Base-by-base conservation (phyloP, 2,329 filamentous ascomycete species). In the Massarina eburnea region DNA sequence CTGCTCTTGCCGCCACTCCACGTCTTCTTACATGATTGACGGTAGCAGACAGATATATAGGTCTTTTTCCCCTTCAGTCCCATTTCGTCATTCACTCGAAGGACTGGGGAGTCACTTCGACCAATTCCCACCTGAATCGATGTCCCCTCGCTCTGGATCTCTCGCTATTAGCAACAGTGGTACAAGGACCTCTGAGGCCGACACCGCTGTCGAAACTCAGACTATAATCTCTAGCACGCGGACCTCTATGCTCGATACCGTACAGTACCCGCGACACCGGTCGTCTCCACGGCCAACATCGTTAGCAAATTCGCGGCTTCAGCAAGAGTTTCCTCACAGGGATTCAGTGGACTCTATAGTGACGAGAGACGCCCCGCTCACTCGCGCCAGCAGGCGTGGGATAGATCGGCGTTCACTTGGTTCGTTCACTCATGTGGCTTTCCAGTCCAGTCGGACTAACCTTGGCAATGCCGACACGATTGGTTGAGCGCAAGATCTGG, bases 91-190 rank as follows among this genome's bases (percentile, higher is more conserved):
- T 18, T 36, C 32, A 24, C 38, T 45, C 7, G 41, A 41, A 4
- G 41, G 41, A 35, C 32, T 48, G 24, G 41, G 46, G 3, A 44
- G 45, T 24, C 45, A 48, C 20, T 41, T 48, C 24, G 39, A 44
- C 14, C 17, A 20, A 8, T 34, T 48, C 20, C n/a, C 36, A 7
- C 10, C 39, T 20, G 45, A 32, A 7, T 19, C 29, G 19, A 12
- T 48, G 1, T 45, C 38, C 18, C 35, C 36, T 8, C 29, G 43
- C 15, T 29, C 30, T 27, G 41, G 46, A 6, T 27, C 46, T 15
- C 32, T 41, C 18, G 43, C 36, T 12, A 45, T 48, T 21, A 43
- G 45, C 29, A n/a, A n/a, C n/a, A n/a, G n/a, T n/a, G 39, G 34
- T 8, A 43, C 45, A 15, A 39, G 45, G 15, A 41, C 42, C 2